Evolutionary conservation across 2,329 filamentous ascomycete species (phyloP).

Genomic region (Clonostachys chloroleuca): DNA sequence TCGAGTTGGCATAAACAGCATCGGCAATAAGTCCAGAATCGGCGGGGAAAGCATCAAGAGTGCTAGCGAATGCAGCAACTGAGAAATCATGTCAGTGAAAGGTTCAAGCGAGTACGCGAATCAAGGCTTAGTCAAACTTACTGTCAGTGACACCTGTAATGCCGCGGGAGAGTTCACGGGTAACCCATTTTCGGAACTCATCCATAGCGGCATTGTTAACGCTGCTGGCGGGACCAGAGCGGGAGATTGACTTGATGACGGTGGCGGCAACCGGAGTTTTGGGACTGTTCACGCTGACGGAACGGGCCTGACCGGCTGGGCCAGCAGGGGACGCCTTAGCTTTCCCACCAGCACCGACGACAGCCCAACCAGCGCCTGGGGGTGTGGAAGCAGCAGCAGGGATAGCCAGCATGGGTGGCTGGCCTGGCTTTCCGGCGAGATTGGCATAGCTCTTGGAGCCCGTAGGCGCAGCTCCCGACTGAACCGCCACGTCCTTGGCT

Average conservation of each 20-base stretch:
- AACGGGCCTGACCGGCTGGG: constrained; percentile 43
- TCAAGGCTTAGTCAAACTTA: constrained; percentile 25
- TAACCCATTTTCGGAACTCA: constrained; percentile 92
- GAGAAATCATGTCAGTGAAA: not conserved
- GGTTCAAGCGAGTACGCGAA: not conserved
- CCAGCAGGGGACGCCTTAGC: constrained; percentile 65
- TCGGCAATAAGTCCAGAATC: constrained; percentile 84
- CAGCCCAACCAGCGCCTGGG: constrained; percentile 73
- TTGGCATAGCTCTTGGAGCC: constrained; percentile 89
- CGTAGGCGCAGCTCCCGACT: constrained; percentile 40
- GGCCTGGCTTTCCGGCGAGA: constrained; percentile 72
- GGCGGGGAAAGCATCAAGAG: constrained; percentile 69
- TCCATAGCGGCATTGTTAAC: constrained; percentile 60
- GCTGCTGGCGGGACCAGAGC: constrained; percentile 34
- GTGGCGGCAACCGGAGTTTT: constrained; percentile 35
- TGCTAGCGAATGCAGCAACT: constrained; percentile 80
- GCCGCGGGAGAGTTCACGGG: constrained; percentile 72
- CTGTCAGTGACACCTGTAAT: constrained; percentile 46
- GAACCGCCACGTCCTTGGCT: constrained; percentile 45
- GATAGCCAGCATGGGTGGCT: constrained; percentile 23
- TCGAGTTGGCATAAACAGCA: constrained; percentile 80
- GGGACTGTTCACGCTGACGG: constrained; percentile 33
- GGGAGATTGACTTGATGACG: constrained; percentile 42
- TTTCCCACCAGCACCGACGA: constrained; percentile 91
- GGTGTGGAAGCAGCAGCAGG: constrained; percentile 33